Conservation (phyloP, 495 filamentous ascomycete genomes). For the Trichoderma virens region DNA sequence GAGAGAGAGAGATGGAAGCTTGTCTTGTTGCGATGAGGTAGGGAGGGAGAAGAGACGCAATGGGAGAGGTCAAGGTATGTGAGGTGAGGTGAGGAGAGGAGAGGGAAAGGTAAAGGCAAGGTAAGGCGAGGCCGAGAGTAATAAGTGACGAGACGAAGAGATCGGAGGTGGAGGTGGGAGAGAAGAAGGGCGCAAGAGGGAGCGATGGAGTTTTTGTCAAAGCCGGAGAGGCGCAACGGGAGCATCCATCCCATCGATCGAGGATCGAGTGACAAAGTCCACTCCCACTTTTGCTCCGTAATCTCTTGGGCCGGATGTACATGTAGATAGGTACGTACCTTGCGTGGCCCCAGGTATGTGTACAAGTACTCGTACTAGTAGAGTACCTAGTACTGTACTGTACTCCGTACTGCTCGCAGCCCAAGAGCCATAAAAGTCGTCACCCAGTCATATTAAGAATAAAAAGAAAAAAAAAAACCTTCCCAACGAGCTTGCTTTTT, state of each 20-base stretch:
- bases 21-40: too few species aligned
- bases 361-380: too few species aligned
- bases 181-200: not conserved
- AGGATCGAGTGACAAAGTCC: not conserved
- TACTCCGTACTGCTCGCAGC: not conserved
- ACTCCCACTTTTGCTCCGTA: not conserved
- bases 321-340: too few species aligned
- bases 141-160: not conserved
- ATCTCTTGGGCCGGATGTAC: too few species aligned
- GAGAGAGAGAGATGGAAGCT: not conserved
- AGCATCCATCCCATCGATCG: constrained; percentile 8
- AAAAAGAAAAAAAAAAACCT: not conserved
- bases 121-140: not conserved
- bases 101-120: not conserved
- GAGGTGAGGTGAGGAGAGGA: not conserved
- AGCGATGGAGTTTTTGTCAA: not conserved
- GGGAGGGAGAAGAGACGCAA: not conserved
- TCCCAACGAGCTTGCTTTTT: too few species aligned
- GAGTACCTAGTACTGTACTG: too few species aligned
- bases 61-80: not conserved
- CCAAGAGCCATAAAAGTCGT: not conserved
- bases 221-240: not conserved
- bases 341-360: too few species aligned
- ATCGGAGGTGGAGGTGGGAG: not conserved
- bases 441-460: too few species aligned